Evolutionary conservation across 2,329 filamentous ascomycete genomes (phyloP).

Genomic region (Colletotrichum spinosum): DNA sequence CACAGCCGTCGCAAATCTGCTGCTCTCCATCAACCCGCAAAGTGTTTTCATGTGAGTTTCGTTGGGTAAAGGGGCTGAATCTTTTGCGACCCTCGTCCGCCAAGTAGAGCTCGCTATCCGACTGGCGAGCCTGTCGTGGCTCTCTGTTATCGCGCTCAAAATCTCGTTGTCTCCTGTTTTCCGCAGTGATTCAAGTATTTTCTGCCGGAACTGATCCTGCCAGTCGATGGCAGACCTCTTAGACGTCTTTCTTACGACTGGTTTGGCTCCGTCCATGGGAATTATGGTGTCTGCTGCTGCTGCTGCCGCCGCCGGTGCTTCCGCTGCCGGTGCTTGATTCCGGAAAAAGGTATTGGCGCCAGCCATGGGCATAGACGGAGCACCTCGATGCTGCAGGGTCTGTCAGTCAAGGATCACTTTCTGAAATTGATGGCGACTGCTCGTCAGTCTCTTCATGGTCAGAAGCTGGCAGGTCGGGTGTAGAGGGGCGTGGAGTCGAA

Average conservation of each 20-base stretch:
- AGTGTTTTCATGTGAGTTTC: constrained; percentile 51
- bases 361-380: constrained; percentile 47
- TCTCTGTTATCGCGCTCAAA: constrained; percentile 4
- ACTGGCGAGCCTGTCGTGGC: constrained; percentile 16
- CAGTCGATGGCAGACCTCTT: constrained; percentile 21
- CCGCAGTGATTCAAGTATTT: constrained; percentile 25
- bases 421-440: background rate
- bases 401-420: constrained; percentile 1
- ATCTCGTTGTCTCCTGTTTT: constrained; percentile 22
- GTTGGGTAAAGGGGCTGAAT: constrained; percentile 47
- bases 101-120: constrained; percentile 43
- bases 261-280: background rate
- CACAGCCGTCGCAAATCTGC: constrained; percentile 47
- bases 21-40: constrained; percentile 40
- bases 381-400: constrained; percentile 8
- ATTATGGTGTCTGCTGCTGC: background rate
- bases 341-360: constrained; percentile 53
- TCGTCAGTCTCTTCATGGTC: constrained; percentile 11
- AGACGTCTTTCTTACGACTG: background rate
- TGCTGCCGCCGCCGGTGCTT: background rate
- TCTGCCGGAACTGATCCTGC: constrained; percentile 41
- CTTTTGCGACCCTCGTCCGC: constrained; percentile 40
- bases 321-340: constrained; percentile 20
- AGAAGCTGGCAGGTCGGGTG: background rate
- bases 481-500: background rate